These are phyloP conservation scores for Xylaria palmicola DNA, from an alignment of 495 filamentous ascomycete species.

Conservation along the genomic window DNA sequence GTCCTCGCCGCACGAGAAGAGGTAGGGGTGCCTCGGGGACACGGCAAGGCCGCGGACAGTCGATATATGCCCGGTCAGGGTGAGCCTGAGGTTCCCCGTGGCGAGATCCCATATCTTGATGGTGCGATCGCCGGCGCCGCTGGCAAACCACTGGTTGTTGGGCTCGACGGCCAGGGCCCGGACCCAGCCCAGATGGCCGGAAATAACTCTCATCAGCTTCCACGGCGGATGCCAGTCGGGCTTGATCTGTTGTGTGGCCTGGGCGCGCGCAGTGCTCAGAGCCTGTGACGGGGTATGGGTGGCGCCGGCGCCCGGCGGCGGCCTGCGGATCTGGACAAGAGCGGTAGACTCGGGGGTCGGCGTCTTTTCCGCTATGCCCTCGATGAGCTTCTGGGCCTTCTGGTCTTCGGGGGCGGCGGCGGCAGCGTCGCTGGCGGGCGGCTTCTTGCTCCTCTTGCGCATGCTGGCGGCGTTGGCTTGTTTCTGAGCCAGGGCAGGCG, in stretches of 20 bases:
- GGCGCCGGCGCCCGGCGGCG: constrained; percentile 15
- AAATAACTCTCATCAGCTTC: constrained; percentile 98
- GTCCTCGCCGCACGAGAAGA: constrained; percentile 97
- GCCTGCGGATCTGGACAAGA: constrained; percentile 49
- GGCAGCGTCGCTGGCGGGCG: constrained; percentile 44
- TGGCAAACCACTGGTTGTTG: constrained; percentile 96
- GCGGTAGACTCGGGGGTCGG: constrained; percentile 53
- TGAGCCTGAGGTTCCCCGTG: constrained; percentile 75
- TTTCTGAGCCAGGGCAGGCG: constrained; percentile 82
- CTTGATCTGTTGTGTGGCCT: constrained; percentile 68
- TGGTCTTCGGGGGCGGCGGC: constrained; percentile 48
- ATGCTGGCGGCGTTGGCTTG: constrained; percentile 51
- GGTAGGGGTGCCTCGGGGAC: constrained; percentile 90
- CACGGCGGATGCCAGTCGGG: constrained; percentile 97
- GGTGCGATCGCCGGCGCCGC: constrained; percentile 91
- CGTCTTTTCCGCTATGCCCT: constrained; percentile 56
- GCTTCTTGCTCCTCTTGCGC: constrained; percentile 53
- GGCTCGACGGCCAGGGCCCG: constrained; percentile 88
- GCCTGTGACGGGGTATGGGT: constrained; percentile 25
- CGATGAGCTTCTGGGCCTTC: constrained; percentile 67
- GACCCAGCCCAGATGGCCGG: constrained; percentile 96
- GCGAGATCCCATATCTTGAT: constrained; percentile 99
- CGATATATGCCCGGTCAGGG: constrained; percentile 95
- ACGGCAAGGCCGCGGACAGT: constrained; percentile 93
- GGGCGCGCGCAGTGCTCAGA: constrained; percentile 63